These are phyloP conservation scores for Yarrowia divulgata DNA, from an alignment of 805 yeast genomes.

Conservation along the genomic window DNA sequence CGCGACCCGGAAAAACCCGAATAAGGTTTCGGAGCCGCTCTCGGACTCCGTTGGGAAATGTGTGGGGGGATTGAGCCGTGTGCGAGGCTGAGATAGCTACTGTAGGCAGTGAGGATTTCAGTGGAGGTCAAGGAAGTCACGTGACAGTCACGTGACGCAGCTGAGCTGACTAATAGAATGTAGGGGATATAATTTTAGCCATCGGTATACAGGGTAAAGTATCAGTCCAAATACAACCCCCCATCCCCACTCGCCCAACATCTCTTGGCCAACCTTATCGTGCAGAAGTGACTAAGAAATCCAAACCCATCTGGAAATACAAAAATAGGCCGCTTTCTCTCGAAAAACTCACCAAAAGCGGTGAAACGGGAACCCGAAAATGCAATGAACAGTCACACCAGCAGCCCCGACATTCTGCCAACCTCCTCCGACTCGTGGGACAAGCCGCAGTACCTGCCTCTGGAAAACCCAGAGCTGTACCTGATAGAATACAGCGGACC, in stretches of 20 bases:
- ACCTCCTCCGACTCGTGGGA: background rate
- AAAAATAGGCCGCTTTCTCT: background rate
- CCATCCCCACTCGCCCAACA: conserved; percentile 6
- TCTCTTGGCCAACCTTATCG: conserved; percentile 29
- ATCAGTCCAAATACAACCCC: too few species aligned
- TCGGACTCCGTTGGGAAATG: conserved; percentile 10
- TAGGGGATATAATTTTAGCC: too few species aligned
- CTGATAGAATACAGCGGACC: conserved; percentile 50
- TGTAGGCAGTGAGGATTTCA: too few species aligned
- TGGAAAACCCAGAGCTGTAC: conserved; percentile 30
- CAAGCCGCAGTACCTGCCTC: conserved; percentile 9
- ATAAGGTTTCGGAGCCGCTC: conserved; percentile 2
- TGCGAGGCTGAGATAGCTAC: background rate
- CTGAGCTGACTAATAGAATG: too few species aligned
- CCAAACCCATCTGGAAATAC: background rate
- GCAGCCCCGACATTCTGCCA: conserved; percentile 15
- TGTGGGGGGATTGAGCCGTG: conserved; percentile 6
- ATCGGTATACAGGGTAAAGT: too few species aligned
- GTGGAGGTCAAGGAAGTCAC: background rate
- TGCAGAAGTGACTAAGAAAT: conserved; percentile 13
- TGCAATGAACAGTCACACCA: conserved; percentile 3
- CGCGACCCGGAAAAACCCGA: conserved; percentile 2
- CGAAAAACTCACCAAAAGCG: too few species aligned
- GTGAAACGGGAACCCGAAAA: too few species aligned
- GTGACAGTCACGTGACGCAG: too few species aligned